Base-by-base conservation (phyloP, 2,329 filamentous ascomycete species). In the Paracamarosporium sp. region DNA sequence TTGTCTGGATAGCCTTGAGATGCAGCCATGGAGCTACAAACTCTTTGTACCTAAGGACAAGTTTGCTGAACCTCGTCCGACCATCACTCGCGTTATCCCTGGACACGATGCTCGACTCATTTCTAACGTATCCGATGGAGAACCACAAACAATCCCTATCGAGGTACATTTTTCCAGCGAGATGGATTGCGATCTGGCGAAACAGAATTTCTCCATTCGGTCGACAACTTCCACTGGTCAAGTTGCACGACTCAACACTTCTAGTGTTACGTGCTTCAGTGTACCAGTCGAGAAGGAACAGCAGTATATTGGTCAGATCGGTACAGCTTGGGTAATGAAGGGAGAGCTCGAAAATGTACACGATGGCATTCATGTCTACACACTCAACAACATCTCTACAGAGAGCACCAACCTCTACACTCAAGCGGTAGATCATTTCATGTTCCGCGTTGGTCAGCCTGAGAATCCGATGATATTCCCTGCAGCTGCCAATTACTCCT, bases 391-490 rank as follows among this genome's bases (percentile, higher is more conserved):
- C 61, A 80, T 81, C 20, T 79, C 80, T 3, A 79, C 77, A 38
- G 68, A 71, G 4, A 73, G 76, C 22, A 79, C 79, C 2, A 76
- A 74, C 13, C 71, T 68, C 3, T 66, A 75, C 24, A 88, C 85
- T 0, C 76, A 81, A 46, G 78, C 85, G 0, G 72, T 80, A n/a
- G 87, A 90, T 59, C 82, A 84, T 56, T 88, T 89, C 71, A 76
- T 89, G 61, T 77, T 89, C 64, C 85, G 87, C 15, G 77, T 88
- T 48, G 87, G 87, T 33, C 78, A 83, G 59, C 65, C 63, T 3
- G 78, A 84, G 58, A 89, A 89, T 66, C 86, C 86, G 0, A 81
- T 89, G 47, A 78, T 88, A 0, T 88, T 86, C 64, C 83, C 84
- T 0, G 67, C 67, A 3, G 71, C 75, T 1, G 84, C 85, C 27